Conservation (phyloP, 176 grass and related monocot species). For the Zea mays region Zm-B73-REFERENCE-NAM-5.0 NC_050100.1:4582001-4582500, state of each 20-base stretch:
- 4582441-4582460: constrained; percentile 25
- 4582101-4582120: neutral
- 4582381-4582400: neutral
- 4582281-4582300: neutral
- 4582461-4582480: constrained; percentile 17
- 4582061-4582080: neutral
- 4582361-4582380: neutral
- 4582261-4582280: neutral
- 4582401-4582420: neutral
- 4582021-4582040: neutral
- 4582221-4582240: constrained; percentile 9
- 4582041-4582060: constrained; percentile 2
- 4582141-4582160: too few species aligned
- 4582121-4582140: neutral
- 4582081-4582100: neutral
- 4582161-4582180: neutral
- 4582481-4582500: neutral
- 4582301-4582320: neutral
- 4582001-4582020: neutral
- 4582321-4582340: neutral
- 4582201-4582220: constrained; percentile 9
- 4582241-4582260: neutral
- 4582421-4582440: neutral
- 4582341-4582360: neutral
- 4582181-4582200: constrained; percentile 1